These are phyloP conservation scores for Penicillium sp. DNA, from an alignment of 2,329 filamentous ascomycete genomes.

Conservation along the genomic window DNA sequence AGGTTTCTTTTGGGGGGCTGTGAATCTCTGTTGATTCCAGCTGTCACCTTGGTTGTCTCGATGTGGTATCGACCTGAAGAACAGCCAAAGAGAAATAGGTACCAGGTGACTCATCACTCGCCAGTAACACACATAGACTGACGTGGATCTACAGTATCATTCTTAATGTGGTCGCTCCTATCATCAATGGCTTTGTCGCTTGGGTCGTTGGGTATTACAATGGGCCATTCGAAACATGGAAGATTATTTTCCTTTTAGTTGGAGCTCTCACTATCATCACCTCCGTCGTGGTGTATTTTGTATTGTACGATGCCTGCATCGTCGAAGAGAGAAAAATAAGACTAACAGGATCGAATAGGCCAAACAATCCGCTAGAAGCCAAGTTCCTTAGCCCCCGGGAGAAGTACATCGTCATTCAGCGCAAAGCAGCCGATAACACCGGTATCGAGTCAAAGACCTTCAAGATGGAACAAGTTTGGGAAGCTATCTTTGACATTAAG, in stretches of 20 bases:
- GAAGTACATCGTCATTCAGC: slow-evolving; percentile 48
- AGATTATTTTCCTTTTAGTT: not conserved
- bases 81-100: slow-evolving; percentile 1
- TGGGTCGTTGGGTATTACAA: slow-evolving; percentile 1
- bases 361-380: not conserved
- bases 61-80: slow-evolving; percentile 3
- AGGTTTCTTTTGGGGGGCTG: not conserved
- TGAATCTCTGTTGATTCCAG: not conserved
- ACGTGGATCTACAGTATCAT: not conserved
- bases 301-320: not conserved
- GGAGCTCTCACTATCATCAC: not conserved
- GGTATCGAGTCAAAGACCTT: slow-evolving; percentile 35
- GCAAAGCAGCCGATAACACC: slow-evolving; percentile 40
- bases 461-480: slow-evolving; percentile 31
- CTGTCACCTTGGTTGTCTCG: not conserved
- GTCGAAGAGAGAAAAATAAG: not conserved
- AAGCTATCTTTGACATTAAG: slow-evolving; percentile 38
- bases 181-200: not conserved
- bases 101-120: too few relatives aligned
- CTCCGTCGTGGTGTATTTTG: not conserved
- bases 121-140: too few relatives aligned
- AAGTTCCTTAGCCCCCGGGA: slow-evolving; percentile 42
- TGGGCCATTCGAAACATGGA: not conserved
- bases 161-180: not conserved
- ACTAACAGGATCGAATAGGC: not conserved